phyloP scores from a whole-genome alignment of 495 filamentous ascomycete species.

The Bathelium albidoporum region DNA sequence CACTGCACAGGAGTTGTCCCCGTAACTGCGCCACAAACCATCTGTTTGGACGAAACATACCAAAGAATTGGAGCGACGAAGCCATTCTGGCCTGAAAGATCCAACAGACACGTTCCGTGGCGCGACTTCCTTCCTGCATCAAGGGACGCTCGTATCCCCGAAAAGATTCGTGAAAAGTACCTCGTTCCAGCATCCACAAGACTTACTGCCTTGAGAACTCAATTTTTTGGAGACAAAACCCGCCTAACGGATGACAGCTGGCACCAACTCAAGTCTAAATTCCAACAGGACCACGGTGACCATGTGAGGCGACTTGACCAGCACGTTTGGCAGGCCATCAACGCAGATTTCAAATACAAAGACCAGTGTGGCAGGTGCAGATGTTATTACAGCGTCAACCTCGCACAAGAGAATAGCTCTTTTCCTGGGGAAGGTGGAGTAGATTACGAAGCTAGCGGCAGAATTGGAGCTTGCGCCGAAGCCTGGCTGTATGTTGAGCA shows the following conservation, averaged over 20 bases:
- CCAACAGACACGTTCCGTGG: background rate
- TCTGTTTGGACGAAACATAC: background rate
- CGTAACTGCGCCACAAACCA: background rate
- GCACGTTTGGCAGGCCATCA: background rate
- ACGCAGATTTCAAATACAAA: background rate
- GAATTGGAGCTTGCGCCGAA: background rate
- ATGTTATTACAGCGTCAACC: background rate
- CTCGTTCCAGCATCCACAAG: background rate
- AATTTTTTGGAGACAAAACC: background rate
- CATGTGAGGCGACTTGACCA: background rate
- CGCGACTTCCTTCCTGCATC: background rate
- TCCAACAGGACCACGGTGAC: background rate
- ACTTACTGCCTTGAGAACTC: background rate
- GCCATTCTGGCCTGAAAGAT: background rate
- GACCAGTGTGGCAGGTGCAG: conserved; percentile 3
- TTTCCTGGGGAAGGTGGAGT: background rate
- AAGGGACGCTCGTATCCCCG: background rate
- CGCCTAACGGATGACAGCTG: background rate
- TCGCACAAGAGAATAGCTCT: background rate
- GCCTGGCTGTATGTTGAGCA: background rate
- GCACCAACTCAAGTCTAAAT: background rate
- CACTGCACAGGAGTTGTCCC: background rate
- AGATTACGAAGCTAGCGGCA: background rate
- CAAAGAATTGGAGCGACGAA: background rate
- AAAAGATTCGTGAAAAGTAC: background rate